These are phyloP conservation scores for Bipolaris victoriae DNA, from an alignment of 2,329 filamentous ascomycete species.

Conservation along the genomic window DNA sequence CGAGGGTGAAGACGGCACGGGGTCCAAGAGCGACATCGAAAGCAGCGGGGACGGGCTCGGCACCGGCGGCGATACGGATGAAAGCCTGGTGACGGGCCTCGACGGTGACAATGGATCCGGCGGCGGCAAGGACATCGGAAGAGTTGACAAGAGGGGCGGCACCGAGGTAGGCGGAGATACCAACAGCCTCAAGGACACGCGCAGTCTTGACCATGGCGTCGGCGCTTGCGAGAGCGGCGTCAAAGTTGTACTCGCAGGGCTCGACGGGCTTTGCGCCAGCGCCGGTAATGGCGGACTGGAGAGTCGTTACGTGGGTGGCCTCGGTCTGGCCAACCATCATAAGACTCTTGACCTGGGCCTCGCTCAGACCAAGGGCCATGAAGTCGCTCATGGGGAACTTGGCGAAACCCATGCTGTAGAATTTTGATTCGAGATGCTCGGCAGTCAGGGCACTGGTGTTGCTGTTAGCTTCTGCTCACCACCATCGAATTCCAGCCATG, in stretches of 20 bases:
- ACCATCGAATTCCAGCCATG: conserved; percentile 11
- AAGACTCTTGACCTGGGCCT: conserved; percentile 64
- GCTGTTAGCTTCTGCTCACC: conserved; percentile 39
- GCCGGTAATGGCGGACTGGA: conserved; percentile 66
- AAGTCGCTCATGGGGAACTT: conserved; percentile 71
- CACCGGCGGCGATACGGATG: conserved; percentile 66
- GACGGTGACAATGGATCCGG: conserved; percentile 73
- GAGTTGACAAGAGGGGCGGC: conserved; percentile 69
- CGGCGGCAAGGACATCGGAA: conserved; percentile 66
- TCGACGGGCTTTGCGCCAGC: conserved; percentile 69
- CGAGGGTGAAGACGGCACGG: conserved; percentile 74
- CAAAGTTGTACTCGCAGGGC: conserved; percentile 75
- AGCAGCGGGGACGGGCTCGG: conserved; percentile 67
- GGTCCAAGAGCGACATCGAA: conserved; percentile 74
- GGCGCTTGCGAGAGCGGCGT: conserved; percentile 64
- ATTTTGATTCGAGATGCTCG: conserved; percentile 75
- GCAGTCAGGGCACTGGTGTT: conserved; percentile 70
- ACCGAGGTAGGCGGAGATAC: conserved; percentile 74
- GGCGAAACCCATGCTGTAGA: conserved; percentile 74
- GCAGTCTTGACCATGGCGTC: conserved; percentile 72
- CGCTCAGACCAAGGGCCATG: conserved; percentile 63
- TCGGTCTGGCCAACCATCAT: conserved; percentile 69
- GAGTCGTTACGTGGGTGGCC: conserved; percentile 64
- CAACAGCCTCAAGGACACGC: conserved; percentile 73
- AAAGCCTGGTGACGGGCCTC: conserved; percentile 77